Percentiles rank a stretch among this genome's conserved stretches.
phyloP scores from a whole-genome alignment of 805 yeast genomes.

The Starmerella vitae region DNA sequence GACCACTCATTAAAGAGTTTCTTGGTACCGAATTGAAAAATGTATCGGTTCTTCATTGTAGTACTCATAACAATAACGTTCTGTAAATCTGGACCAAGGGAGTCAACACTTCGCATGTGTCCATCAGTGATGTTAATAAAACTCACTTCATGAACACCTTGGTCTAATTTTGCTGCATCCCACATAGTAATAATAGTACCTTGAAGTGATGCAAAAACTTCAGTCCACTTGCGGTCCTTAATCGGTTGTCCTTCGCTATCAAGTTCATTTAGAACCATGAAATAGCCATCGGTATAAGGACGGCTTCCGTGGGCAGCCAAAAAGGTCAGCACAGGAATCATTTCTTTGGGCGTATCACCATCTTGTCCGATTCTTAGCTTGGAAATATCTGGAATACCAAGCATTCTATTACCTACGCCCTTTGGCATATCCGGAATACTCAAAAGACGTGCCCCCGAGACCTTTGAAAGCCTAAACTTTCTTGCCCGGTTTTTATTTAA shows the following conservation, averaged over 20 bases:
- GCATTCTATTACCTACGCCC: not conserved
- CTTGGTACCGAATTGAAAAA: slow-evolving; percentile 60
- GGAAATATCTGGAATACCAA: slow-evolving; percentile 8
- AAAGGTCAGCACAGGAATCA: slow-evolving; percentile 58
- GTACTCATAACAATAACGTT: slow-evolving; percentile 84
- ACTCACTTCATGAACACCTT: slow-evolving; percentile 54
- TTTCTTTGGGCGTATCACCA: slow-evolving; percentile 42
- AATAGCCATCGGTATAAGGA: slow-evolving; percentile 44
- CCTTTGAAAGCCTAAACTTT: not conserved
- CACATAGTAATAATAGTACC: slow-evolving; percentile 89
- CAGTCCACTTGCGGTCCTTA: slow-evolving; percentile 72
- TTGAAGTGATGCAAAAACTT: slow-evolving; percentile 79
- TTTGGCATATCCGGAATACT: not conserved
- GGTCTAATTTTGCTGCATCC: slow-evolving; percentile 48
- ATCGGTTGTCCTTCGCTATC: slow-evolving; percentile 71
- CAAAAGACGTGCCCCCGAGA: not conserved
- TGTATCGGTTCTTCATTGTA: slow-evolving; percentile 74
- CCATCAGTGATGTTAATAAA: slow-evolving; percentile 89
- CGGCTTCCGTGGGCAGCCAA: slow-evolving; percentile 58
- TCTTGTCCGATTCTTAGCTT: not conserved
- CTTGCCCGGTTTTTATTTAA: not conserved
- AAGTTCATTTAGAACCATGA: slow-evolving; percentile 31
- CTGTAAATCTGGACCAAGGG: slow-evolving; percentile 50
- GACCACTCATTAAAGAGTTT: slow-evolving; percentile 64
- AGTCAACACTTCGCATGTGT: slow-evolving; percentile 55